Evolutionary conservation across 1,284 basidiomycete genomes (phyloP), one percentile per base, ranked within the genome.

Genomic region (Hemileccinum hortonii): DNA sequence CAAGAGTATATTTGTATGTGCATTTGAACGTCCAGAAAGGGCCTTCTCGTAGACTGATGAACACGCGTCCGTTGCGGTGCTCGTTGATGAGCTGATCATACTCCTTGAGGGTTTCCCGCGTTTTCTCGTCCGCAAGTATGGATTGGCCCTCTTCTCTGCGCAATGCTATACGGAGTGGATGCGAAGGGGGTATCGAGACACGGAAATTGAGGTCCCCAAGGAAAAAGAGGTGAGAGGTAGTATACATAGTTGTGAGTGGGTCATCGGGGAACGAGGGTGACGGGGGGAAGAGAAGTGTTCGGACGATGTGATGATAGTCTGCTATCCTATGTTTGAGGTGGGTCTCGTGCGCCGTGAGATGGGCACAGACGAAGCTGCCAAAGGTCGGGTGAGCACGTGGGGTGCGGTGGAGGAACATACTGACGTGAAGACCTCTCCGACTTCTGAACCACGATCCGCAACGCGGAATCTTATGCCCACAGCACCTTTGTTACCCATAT

Each of bases 401-500:
- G 47, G 22, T 32, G 44, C 15, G 21, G 22, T 16, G 12, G 35
- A 30, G 50, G 47, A 32, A 53, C 36, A 43, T 44, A 81, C 89
- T 69, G 72, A 93, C 91, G 92, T 94, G 73, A 86, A 88, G 2
- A 80, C 81, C 67, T 95, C 87, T 33, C 90, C 90, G 49, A 75
- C 61, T 42, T 75, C 73, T 8, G 79, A 82, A 30, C 81, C 77
- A 26, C 75, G 72, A 11, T 72, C 75, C 24, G 77, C 71, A 22
- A 96, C 76, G 39, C 89, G 84, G 67, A 98, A 86, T 43, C 95
- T 80, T 35, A 94, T 79, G 16, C 91, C 95, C 3, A 97, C 94
- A 1, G 92, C 95, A 24, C 93, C 94, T 72, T 99, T 99, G 75
- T 98, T 98, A 12, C 93, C 93, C 90, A 98, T 90, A 58, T 80